A percentile compares a stretch with the other conserved stretches of the same genome.
These are phyloP conservation scores for Cydonia oblonga DNA, from an alignment of 331 rosid genomes.

Conservation along the genomic window DNA sequence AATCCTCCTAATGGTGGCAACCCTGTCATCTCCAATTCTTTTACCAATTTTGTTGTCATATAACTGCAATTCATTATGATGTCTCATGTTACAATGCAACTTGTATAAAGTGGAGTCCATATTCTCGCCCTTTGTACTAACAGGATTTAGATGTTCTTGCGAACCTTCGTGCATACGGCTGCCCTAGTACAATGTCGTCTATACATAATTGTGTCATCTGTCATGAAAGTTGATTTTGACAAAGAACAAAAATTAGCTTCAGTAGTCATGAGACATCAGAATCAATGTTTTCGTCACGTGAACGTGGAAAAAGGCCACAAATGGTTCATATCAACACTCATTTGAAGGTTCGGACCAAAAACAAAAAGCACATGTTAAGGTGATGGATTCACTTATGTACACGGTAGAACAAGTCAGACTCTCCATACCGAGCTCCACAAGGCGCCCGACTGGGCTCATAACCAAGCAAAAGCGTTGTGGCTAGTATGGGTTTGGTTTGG, in stretches of 20 bases:
- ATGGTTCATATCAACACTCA: background rate
- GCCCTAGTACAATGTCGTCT: background rate
- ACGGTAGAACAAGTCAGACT: background rate
- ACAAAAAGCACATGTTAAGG: background rate
- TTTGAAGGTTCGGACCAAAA: background rate
- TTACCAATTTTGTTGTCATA: background rate
- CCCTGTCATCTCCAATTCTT: background rate
- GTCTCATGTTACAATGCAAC: background rate
- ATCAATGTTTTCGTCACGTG: background rate
- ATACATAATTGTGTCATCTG: background rate
- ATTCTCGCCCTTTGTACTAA: background rate
- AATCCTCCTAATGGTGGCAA: background rate
- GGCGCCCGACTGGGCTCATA: background rate
- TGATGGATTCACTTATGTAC: slow-evolving; percentile 11
- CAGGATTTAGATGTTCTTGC: background rate
- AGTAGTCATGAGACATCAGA: background rate
- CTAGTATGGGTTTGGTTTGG: background rate
- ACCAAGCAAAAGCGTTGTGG: background rate
- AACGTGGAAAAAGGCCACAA: background rate
- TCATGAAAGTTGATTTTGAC: background rate
- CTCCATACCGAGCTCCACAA: background rate
- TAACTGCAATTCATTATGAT: background rate
- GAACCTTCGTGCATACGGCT: background rate
- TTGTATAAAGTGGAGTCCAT: background rate
- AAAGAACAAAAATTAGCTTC: background rate